Evolutionary conservation across 139 green algal species (phyloP), one percentile per base, ranked within the genome.

Genomic region (Chlorella sorokiniana): DNA sequence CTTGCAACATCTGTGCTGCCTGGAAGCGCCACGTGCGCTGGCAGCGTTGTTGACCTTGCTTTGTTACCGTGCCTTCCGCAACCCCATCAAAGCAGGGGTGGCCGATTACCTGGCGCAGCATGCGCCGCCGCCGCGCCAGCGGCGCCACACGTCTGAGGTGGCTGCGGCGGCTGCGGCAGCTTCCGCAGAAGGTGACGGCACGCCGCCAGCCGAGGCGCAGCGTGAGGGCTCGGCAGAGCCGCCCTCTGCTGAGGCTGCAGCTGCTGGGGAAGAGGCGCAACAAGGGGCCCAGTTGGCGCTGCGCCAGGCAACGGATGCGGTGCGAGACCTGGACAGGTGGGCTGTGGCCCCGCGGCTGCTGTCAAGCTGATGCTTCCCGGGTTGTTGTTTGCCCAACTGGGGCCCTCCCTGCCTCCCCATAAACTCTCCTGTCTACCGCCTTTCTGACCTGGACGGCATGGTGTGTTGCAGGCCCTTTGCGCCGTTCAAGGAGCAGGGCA

Each of bases 241-340:
- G 1, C 27, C 42, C 0, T 48, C 37, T 11, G n/a, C 29, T 35
- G 33, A 18, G 33, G 40, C 44, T 25, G 69, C 23, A 16, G 59
- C 41, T 31, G 73, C 4, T 16, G 75, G 18, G n/a, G 38, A 31
- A n/a, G 75, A 81, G 59, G 31, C 14, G 56, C 10, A 67, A 25
- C 72, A 79, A 51, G n/a, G 48, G 2, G 7, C 75, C 10, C 18
- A 31, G 56, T 22, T 33, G 73, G 59, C 31, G 10, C 37, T 35
- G 44, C 42, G 63, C 44, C 42, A 81, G 59, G n/a, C 23, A 10
- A 80, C 61, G 3, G 69, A 84, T 51, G 37, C 79, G 5, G 65
- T 84, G 33, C 73, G 78, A 14, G 81, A 88, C 61, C 75, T 88
- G 51, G 52, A 63, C 70, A 83, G 84, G 84, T 88, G 40, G n/a